phyloP scores from a whole-genome alignment of 768 basidiomycete species.

The Lanmaoa pseudosensibilis region DNA sequence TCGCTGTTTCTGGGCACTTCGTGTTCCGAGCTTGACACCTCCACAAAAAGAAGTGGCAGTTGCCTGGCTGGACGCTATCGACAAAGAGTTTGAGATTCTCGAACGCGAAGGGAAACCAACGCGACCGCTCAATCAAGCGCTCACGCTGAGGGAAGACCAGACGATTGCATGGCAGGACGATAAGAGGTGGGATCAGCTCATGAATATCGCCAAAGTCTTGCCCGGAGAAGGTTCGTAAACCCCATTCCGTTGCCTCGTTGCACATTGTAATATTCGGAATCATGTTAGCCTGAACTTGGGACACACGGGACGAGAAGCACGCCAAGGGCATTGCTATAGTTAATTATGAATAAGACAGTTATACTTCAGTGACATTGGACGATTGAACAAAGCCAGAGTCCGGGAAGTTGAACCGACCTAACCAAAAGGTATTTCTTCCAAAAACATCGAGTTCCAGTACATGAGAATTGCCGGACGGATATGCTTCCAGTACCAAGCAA shows the following conservation, averaged over 20 bases:
- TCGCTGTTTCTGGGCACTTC: conserved; percentile 59
- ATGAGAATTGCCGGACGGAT: background rate
- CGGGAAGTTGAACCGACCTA: background rate
- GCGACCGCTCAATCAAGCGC: conserved; percentile 38
- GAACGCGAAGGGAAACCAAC: conserved; percentile 36
- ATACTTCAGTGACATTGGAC: background rate
- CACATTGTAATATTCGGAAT: background rate
- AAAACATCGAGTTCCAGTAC: background rate
- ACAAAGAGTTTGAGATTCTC: conserved; percentile 42
- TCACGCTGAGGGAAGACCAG: conserved; percentile 53
- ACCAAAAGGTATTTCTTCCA: background rate
- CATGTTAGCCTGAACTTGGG: background rate
- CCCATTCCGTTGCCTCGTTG: background rate
- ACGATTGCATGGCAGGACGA: conserved; percentile 58
- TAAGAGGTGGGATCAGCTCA: conserved; percentile 50
- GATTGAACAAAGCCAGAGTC: background rate
- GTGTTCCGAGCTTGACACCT: conserved; percentile 46
- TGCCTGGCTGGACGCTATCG: conserved; percentile 55
- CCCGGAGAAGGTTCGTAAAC: conserved; percentile 20
- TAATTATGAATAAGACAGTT: conserved; percentile 10
- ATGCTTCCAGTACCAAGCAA: background rate
- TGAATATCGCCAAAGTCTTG: conserved; percentile 38
- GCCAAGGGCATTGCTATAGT: conserved; percentile 1
- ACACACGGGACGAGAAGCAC: background rate
- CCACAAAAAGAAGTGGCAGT: conserved; percentile 50